These are phyloP conservation scores for Thraustochytrium striatum DNA, from an alignment of 352 stramenopile genomes.

Conservation along the genomic window DNA sequence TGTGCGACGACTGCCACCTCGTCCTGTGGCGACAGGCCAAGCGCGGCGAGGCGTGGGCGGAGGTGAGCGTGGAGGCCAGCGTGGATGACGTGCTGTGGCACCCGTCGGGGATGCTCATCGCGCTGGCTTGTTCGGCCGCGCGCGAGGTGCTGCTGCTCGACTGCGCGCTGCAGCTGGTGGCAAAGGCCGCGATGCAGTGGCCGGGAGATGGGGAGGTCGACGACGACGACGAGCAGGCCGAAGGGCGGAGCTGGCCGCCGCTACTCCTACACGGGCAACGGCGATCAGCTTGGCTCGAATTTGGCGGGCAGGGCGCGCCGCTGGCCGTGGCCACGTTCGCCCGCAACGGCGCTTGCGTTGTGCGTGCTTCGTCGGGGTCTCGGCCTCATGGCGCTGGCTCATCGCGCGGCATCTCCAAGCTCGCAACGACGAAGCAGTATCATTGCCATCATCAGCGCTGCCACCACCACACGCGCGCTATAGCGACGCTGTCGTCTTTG, in stretches of 20 bases:
- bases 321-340: neutral
- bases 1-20: neutral
- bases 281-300: neutral
- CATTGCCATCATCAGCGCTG: too few species aligned
- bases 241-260: neutral
- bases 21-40: neutral
- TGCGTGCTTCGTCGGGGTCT: too few species aligned
- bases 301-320: neutral
- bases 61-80: neutral
- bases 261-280: neutral
- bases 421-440: too few species aligned
- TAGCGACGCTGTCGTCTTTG: neutral
- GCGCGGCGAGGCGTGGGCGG: neutral
- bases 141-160: neutral
- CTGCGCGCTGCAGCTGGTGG: conserved; percentile 8
- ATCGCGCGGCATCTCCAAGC: too few species aligned
- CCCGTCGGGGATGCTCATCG: neutral
- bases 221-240: neutral
- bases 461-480: too few species aligned
- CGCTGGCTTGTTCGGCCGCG: neutral
- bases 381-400: too few species aligned
- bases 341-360: too few species aligned
- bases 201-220: neutral
- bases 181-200: neutral
- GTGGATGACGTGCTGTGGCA: conserved; percentile 18